Percentiles rank a stretch among this genome's conserved stretches.
Conservation (phyloP, 2,329 filamentous ascomycete species). For the Emydomyces testavorans region DNA sequence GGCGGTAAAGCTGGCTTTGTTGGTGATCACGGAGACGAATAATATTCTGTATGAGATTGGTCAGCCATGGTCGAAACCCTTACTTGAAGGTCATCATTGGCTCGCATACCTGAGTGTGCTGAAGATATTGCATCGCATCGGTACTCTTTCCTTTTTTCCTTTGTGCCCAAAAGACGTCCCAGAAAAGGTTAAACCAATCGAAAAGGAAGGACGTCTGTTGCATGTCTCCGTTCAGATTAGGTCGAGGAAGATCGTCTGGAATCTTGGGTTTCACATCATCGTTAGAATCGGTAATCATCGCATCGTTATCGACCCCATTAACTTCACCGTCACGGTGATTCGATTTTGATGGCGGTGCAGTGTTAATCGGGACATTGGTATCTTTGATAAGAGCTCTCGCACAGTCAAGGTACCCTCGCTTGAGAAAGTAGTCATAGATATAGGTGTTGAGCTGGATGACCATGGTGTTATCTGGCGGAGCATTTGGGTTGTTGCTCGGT, state of each 20-base stretch:
- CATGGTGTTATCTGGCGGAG: conserved; percentile 27
- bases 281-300: conserved; percentile 74
- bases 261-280: conserved; percentile 63
- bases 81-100: not conserved
- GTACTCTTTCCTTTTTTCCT: conserved; percentile 55
- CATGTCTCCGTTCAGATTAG: conserved; percentile 47
- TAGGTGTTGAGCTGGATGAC: conserved; percentile 48
- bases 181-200: conserved; percentile 96
- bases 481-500: conserved; percentile 25
- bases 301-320: conserved; percentile 60
- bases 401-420: conserved; percentile 70
- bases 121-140: conserved; percentile 62
- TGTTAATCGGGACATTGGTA: conserved; percentile 49
- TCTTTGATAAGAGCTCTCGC: conserved; percentile 63
- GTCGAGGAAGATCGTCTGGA: conserved; percentile 63
- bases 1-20: conserved; percentile 65
- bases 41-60: conserved; percentile 39
- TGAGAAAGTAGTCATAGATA: conserved; percentile 68
- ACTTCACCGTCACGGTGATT: conserved; percentile 57
- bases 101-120: conserved; percentile 60
- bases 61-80: conserved; percentile 13
- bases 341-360: conserved; percentile 47
- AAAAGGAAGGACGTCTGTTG: conserved; percentile 72
- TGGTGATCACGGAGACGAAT: conserved; percentile 62
- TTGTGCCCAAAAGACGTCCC: conserved; percentile 85